Evolutionary conservation across 768 basidiomycete species (phyloP).

Genomic region (Cyclocybe aegerita): DNA sequence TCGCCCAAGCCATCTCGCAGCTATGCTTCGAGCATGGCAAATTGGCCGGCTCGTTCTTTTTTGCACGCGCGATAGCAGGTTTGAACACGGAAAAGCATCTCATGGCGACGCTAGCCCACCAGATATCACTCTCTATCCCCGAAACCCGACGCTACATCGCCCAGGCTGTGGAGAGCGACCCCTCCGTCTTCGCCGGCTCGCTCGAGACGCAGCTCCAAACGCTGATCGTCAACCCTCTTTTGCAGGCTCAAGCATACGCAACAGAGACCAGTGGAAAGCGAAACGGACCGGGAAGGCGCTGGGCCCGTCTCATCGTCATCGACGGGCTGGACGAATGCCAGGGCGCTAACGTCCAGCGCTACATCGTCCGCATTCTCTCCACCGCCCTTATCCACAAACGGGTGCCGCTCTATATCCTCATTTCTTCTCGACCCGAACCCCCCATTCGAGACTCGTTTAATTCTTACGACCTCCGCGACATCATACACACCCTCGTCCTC

Average conservation of each 20-base stretch:
- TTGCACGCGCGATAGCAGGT: constrained; percentile 18
- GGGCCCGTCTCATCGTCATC: constrained; percentile 25
- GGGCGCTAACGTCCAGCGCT: constrained; percentile 24
- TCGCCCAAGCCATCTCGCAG: constrained; percentile 23
- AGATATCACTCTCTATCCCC: constrained; percentile 23
- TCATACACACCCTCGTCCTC: constrained; percentile 22
- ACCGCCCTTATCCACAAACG: constrained; percentile 23
- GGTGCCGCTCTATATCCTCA: constrained; percentile 26
- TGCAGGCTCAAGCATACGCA: constrained; percentile 17
- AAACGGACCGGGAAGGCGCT: background rate
- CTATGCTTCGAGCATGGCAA: constrained; percentile 17
- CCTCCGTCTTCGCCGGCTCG: constrained; percentile 22
- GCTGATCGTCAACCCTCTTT: constrained; percentile 22
- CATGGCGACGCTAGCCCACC: constrained; percentile 26
- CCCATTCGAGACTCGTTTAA: constrained; percentile 28
- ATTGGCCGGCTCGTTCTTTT: constrained; percentile 26
- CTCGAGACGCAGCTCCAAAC: constrained; percentile 25
- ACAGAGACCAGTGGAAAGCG: constrained; percentile 13
- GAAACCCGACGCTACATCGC: constrained; percentile 23
- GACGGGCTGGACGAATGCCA: constrained; percentile 27
- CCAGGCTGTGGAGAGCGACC: constrained; percentile 24
- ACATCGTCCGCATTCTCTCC: constrained; percentile 26
- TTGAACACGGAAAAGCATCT: constrained; percentile 26
- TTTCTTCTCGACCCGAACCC: constrained; percentile 25
- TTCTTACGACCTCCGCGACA: constrained; percentile 24